phyloP scores from a whole-genome alignment of 2,329 filamentous ascomycete genomes.

The Neospermospora avenae region DNA sequence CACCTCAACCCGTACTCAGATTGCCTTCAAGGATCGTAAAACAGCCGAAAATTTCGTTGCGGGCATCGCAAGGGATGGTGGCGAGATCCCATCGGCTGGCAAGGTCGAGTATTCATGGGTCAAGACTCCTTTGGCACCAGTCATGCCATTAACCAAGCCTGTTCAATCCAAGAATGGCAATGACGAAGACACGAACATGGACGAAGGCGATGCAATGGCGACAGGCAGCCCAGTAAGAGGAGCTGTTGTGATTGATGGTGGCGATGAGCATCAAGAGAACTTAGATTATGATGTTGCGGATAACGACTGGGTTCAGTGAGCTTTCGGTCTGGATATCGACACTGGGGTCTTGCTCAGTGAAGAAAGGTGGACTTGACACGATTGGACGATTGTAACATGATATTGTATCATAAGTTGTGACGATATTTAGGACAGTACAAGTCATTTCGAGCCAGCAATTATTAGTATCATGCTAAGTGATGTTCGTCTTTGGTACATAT shows the following conservation, averaged over 20 bases:
- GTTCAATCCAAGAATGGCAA: conserved; percentile 7
- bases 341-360: neutral
- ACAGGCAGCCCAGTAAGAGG: conserved; percentile 16
- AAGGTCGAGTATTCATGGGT: conserved; percentile 66
- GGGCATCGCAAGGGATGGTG: conserved; percentile 42
- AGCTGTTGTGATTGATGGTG: conserved; percentile 9
- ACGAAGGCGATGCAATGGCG: conserved; percentile 34
- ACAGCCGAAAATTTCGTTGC: conserved; percentile 66
- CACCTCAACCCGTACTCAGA: conserved; percentile 45
- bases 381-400: conserved; percentile 1
- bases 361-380: neutral
- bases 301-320: conserved; percentile 34
- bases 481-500: neutral
- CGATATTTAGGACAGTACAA: neutral
- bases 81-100: conserved; percentile 59
- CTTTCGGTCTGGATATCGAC: neutral
- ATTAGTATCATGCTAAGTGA: neutral
- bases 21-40: conserved; percentile 64
- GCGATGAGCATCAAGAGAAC: conserved; percentile 28
- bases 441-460: neutral
- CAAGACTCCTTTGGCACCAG: conserved; percentile 31
- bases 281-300: conserved; percentile 42
- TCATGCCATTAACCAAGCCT: conserved; percentile 14
- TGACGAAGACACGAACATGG: conserved; percentile 26
- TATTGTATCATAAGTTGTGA: conserved; percentile 5